Evolutionary conservation across 2,329 filamentous ascomycete species (phyloP).

Genomic region (Diaporthe australafricana): DNA sequence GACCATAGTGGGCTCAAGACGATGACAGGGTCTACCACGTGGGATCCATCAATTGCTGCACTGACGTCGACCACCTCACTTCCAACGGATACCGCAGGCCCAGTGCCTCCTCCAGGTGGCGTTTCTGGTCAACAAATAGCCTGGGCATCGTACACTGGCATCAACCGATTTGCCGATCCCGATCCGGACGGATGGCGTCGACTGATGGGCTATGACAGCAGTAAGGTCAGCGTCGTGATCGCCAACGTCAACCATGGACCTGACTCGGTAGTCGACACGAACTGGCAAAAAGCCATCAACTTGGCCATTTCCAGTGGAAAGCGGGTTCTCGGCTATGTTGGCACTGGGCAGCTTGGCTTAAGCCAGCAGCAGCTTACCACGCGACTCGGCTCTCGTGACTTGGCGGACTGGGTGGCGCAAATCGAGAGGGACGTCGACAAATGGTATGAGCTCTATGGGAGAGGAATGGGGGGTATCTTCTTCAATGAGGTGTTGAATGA

Average conservation of each 20-base stretch:
- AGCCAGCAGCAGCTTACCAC: slow-evolving; percentile 6
- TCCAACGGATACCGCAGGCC: background rate
- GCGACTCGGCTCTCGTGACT: slow-evolving; percentile 39
- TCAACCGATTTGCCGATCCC: background rate
- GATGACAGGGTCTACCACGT: background rate
- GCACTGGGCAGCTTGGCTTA: background rate
- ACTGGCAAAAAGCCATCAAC: background rate
- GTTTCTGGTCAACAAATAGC: background rate
- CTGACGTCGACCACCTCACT: background rate
- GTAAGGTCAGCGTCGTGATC: background rate
- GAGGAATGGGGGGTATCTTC: slow-evolving; percentile 47
- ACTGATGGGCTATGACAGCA: background rate
- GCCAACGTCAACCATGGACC: background rate
- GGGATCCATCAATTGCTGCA: background rate
- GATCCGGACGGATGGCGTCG: background rate
- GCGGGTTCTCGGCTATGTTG: background rate
- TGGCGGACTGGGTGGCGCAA: slow-evolving; percentile 42
- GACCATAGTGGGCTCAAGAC: background rate
- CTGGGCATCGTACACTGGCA: background rate
- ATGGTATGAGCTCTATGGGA: slow-evolving; percentile 43
- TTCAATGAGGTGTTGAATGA: slow-evolving; percentile 47
- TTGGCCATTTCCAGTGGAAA: background rate
- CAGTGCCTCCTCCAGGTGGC: background rate
- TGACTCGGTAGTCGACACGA: background rate
- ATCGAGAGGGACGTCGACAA: slow-evolving; percentile 43